Percentiles rank a stretch among this genome's conserved stretches.
Evolutionary conservation across 2,329 filamentous ascomycete species (phyloP).

Genomic region (Aspergillus hortae): DNA sequence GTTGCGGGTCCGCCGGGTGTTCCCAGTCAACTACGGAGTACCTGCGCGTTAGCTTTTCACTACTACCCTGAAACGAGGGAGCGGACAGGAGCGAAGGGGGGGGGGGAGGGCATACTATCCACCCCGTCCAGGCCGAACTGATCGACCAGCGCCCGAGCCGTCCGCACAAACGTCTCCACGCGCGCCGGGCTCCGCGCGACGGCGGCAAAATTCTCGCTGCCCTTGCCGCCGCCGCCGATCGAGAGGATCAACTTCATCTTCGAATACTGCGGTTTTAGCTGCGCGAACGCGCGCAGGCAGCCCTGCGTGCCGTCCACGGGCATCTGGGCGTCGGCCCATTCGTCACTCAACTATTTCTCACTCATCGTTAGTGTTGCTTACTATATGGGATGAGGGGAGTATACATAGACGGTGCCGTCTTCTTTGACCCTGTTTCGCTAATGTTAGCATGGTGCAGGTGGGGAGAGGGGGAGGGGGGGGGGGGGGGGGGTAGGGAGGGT

Average conservation of each 20-base stretch:
- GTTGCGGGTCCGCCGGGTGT: slow-evolving; percentile 62
- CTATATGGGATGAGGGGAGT: slow-evolving; percentile 31
- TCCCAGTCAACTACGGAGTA: slow-evolving; percentile 69
- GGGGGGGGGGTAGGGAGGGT: slow-evolving; percentile 17
- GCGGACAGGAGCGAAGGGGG: too few species aligned
- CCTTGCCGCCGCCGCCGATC: slow-evolving; percentile 64
- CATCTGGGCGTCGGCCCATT: slow-evolving; percentile 70
- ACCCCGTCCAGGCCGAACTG: slow-evolving; percentile 70
- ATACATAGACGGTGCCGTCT: slow-evolving; percentile 72
- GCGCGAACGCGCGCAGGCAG: slow-evolving; percentile 69
- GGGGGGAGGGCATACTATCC: slow-evolving; percentile 58
- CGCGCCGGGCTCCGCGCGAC: slow-evolving; percentile 60
- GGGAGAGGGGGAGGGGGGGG: background rate
- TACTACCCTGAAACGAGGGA: background rate
- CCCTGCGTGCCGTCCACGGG: slow-evolving; percentile 69
- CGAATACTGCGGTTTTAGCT: slow-evolving; percentile 67
- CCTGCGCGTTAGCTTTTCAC: background rate
- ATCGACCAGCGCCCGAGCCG: slow-evolving; percentile 64
- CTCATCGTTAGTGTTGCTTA: background rate
- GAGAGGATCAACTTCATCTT: slow-evolving; percentile 74
- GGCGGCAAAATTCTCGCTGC: slow-evolving; percentile 63
- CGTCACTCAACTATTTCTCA: slow-evolving; percentile 67
- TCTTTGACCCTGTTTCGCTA: slow-evolving; percentile 51
- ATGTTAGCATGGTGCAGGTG: too few species aligned
- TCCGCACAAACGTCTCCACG: slow-evolving; percentile 67